phyloP scores from a whole-genome alignment of 495 filamentous ascomycete species.

The Aspergillus saccharolyticus region DNA sequence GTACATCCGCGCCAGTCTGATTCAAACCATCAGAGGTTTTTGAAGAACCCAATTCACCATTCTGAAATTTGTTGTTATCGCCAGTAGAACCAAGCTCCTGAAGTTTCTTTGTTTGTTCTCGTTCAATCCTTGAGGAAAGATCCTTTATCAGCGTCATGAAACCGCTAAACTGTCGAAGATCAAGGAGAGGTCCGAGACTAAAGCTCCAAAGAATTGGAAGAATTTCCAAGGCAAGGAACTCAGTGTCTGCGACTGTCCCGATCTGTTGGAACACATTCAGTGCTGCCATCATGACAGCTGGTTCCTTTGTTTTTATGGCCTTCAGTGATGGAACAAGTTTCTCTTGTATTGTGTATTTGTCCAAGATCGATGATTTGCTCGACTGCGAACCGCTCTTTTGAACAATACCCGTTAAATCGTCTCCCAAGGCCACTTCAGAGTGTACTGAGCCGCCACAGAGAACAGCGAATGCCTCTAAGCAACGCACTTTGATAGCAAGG shows the following conservation, averaged over 20 bases:
- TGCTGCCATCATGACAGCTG: conserved; percentile 94
- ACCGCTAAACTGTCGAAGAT: conserved; percentile 77
- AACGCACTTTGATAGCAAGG: conserved; percentile 87
- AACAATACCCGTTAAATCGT: conserved; percentile 67
- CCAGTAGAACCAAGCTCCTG: conserved; percentile 65
- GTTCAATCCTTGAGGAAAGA: conserved; percentile 73
- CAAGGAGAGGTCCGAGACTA: conserved; percentile 81
- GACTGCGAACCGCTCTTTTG: conserved; percentile 47
- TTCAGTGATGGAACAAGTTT: conserved; percentile 88
- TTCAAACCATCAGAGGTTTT: conserved; percentile 18
- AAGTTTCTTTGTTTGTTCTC: conserved; percentile 81
- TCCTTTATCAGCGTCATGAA: conserved; percentile 85
- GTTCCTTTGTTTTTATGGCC: conserved; percentile 95
- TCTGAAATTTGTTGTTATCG: conserved; percentile 36
- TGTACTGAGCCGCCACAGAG: conserved; percentile 70
- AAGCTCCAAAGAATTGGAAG: conserved; percentile 88
- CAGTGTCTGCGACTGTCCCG: conserved; percentile 74
- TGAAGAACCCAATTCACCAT: conserved; percentile 26
- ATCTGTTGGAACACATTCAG: conserved; percentile 78
- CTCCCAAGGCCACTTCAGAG: conserved; percentile 39
- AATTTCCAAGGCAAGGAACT: conserved; percentile 91
- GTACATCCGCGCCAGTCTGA: conserved; percentile 38
- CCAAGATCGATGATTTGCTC: conserved; percentile 67
- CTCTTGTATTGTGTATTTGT: conserved; percentile 97
- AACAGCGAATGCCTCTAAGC: conserved; percentile 80